Evolutionary conservation across 2,329 filamentous ascomycete species (phyloP).

Genomic region (Setomelanomma holmii): DNA sequence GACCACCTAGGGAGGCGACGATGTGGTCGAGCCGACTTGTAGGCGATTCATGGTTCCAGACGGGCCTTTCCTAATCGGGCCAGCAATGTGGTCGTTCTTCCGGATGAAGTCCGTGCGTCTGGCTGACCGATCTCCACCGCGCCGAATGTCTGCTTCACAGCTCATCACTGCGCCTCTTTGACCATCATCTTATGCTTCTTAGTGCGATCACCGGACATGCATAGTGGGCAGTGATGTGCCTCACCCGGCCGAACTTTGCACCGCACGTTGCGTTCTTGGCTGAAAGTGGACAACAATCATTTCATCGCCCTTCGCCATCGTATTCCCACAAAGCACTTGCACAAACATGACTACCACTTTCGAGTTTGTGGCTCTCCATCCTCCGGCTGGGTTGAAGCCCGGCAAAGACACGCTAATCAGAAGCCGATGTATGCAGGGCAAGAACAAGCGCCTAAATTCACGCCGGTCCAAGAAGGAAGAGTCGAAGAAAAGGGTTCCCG

Average conservation of each 20-base stretch:
- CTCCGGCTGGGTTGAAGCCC: slow-evolving; percentile 9
- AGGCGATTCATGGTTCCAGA: neutral
- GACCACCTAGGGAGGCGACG: neutral
- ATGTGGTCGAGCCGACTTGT: neutral
- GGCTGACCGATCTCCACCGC: neutral
- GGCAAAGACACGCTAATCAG: slow-evolving; percentile 17
- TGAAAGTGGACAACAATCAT: neutral
- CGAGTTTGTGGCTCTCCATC: slow-evolving; percentile 13
- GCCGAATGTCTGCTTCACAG: neutral
- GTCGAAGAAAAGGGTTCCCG: neutral
- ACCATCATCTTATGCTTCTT: neutral
- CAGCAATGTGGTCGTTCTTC: neutral
- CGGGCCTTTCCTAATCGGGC: neutral
- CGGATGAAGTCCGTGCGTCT: neutral
- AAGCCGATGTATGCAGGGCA: slow-evolving; percentile 27
- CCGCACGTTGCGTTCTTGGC: neutral
- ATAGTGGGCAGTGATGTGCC: neutral
- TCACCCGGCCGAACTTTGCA: neutral
- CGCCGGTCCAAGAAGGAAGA: slow-evolving; percentile 13
- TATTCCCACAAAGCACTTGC: too few relatives aligned
- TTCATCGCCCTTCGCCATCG: too few relatives aligned
- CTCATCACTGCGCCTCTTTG: neutral
- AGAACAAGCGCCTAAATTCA: slow-evolving; percentile 24
- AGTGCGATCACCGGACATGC: neutral
- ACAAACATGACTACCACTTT: neutral